Evolutionary conservation across 2,329 filamentous ascomycete genomes (phyloP), one percentile per base, ranked within the genome.

Genomic region (Phyllosticta paracitricarpa): DNA sequence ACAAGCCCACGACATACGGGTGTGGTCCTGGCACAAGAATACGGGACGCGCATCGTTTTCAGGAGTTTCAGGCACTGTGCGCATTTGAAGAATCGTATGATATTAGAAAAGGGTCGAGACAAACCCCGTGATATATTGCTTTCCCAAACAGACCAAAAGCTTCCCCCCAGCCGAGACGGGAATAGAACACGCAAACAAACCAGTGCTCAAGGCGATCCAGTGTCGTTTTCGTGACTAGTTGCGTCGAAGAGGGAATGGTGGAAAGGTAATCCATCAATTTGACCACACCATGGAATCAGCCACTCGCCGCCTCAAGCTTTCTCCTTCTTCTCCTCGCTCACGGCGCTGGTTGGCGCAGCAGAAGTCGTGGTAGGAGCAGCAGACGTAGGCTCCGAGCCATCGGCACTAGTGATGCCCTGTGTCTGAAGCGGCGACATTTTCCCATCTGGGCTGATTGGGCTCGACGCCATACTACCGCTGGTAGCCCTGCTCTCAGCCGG

Each of bases 401-500:
- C 61, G 19, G 66, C 64, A 30, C 68, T 66, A 51, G 67, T 65
- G 35, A 74, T 60, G 12, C 68, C 69, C 62, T 72, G 65, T 3
- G 71, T 75, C 64, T 73, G 69, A 17, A 74, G 62, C 10, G 72
- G 70, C 51, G 71, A 64, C 14, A 61, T 58, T 55, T 58, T 58
- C 62, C 53, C 66, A 58, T n/a, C 58, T 5, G 63, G 63, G 1
- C 58, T 63, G 12, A 61, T 58, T 2, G 62, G 58, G 22, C 55
- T 61, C 25, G 17, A 61, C 56, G 5, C 59, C 59, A 67, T 64
- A 48, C 65, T 70, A 35, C 61, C 67, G 35, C 65, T 65, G 0
- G 69, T 67, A 1, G 75, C 75, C 52, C 72, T 74, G 24, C 67
- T 75, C 1, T 74, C 74, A 22, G 68, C 66, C 54, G 12, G 60